Percentiles rank a stretch among this genome's conserved stretches.
These are phyloP conservation scores for Somion occarium DNA, from an alignment of 1,284 basidiomycete species.

Conservation along the genomic window DNA sequence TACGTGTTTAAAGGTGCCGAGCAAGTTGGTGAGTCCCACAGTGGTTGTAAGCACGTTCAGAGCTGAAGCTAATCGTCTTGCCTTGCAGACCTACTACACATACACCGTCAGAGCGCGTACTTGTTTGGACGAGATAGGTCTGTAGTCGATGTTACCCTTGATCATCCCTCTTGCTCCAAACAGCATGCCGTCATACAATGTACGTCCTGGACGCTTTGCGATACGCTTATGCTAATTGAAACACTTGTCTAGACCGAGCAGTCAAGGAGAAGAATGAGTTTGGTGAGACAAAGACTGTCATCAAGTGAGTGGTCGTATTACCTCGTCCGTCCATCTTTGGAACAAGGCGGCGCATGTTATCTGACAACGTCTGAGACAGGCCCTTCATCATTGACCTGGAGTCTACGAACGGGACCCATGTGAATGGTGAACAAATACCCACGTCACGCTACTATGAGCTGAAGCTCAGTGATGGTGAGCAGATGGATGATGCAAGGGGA, in stretches of 20 bases:
- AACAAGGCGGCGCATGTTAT: conserved; percentile 7
- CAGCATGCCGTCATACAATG: conserved; percentile 98
- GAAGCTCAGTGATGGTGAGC: conserved; percentile 78
- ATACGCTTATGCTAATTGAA: not conserved
- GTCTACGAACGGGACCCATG: conserved; percentile 91
- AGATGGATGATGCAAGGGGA: too few relatives aligned
- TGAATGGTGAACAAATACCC: conserved; percentile 87
- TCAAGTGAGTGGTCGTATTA: conserved; percentile 61
- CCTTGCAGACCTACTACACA: conserved; percentile 86
- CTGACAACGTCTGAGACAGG: conserved; percentile 35
- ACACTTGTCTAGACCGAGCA: conserved; percentile 57
- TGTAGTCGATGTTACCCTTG: conserved; percentile 86
- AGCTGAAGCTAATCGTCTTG: too few relatives aligned
- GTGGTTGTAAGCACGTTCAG: conserved; percentile 1
- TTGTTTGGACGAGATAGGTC: conserved; percentile 87
- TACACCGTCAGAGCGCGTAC: conserved; percentile 91
- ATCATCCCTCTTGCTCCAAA: conserved; percentile 97
- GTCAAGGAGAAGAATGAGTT: conserved; percentile 86
- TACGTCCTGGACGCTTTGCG: conserved; percentile 27
- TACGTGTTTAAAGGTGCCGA: conserved; percentile 97
- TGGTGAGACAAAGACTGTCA: conserved; percentile 68
- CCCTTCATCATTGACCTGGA: conserved; percentile 97
- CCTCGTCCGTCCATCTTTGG: conserved; percentile 5
- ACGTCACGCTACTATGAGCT: conserved; percentile 90
- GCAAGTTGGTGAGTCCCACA: conserved; percentile 73